Percentiles rank a stretch among this genome's conserved stretches.
Evolutionary conservation across 179 eudicot genomes (phyloP).

Genomic region (Dionaea muscipula): DNA sequence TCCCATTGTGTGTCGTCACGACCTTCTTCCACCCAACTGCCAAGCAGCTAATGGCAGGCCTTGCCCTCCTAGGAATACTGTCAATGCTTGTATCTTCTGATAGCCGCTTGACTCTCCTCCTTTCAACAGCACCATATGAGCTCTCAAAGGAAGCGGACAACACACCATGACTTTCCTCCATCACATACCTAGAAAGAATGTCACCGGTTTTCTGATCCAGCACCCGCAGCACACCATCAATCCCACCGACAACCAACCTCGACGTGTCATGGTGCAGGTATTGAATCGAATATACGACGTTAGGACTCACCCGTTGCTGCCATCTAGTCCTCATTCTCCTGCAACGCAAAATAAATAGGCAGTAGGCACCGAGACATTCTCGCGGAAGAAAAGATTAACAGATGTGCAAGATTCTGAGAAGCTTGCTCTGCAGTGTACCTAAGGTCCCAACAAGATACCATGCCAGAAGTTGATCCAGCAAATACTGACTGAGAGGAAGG

Average conservation of each 20-base stretch:
- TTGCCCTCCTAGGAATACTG: conserved; percentile 22
- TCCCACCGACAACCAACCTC: conserved; percentile 58
- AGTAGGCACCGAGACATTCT: no score
- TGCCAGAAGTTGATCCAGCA: conserved; percentile 64
- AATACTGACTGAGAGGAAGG: conserved; percentile 50
- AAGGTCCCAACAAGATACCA: conserved; percentile 74
- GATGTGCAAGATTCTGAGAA: background rate
- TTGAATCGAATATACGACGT: conserved; percentile 57
- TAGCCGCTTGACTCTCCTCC: conserved; percentile 41
- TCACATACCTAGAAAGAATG: conserved; percentile 41
- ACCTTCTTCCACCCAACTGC: conserved; percentile 70
- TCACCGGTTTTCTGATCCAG: conserved; percentile 57
- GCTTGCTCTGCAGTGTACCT: conserved; percentile 27
- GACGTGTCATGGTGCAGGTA: conserved; percentile 43
- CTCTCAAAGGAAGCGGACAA: conserved; percentile 12
- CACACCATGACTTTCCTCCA: conserved; percentile 20
- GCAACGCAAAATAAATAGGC: conserved; percentile 5
- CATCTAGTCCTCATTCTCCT: conserved; percentile 48
- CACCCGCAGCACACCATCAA: conserved; percentile 64
- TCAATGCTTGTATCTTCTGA: conserved; percentile 35
- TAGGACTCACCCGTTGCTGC: conserved; percentile 46
- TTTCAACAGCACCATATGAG: conserved; percentile 29
- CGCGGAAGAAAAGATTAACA: background rate
- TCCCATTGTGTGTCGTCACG: conserved; percentile 42
- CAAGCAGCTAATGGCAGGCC: conserved; percentile 54